Evolutionary conservation across 2,329 filamentous ascomycete genomes (phyloP).

Genomic region (Sporothrix protearum): DNA sequence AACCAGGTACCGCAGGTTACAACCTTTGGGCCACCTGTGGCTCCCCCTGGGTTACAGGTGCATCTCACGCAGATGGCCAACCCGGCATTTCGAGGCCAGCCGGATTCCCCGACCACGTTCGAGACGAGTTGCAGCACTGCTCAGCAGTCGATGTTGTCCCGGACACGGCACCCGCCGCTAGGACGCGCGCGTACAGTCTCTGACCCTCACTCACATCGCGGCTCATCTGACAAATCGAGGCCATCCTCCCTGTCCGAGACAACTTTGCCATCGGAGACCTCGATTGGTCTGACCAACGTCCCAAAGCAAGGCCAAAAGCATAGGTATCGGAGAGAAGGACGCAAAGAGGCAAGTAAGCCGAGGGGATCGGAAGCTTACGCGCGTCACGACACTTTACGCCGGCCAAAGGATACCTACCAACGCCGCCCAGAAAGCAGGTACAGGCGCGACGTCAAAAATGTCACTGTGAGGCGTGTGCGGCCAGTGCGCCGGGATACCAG

Average conservation of each 20-base stretch:
- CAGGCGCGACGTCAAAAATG: neutral
- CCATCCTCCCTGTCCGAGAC: neutral
- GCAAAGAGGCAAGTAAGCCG: neutral
- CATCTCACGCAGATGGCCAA: neutral
- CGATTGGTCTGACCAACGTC: neutral
- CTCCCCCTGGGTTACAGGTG: neutral
- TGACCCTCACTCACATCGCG: neutral
- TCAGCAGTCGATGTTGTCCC: neutral
- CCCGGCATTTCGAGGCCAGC: neutral
- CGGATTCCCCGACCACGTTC: constrained; percentile 6
- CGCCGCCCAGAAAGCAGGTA: neutral
- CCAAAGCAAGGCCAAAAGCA: neutral
- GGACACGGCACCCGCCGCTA: constrained; percentile 3
- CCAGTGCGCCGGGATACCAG: constrained; percentile 18
- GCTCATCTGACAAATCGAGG: neutral
- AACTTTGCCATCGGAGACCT: constrained; percentile 26
- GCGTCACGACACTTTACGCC: neutral
- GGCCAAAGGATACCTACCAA: neutral
- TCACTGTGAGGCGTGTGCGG: neutral
- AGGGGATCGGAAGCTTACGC: neutral
- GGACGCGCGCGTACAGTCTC: constrained; percentile 21
- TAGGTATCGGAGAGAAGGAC: neutral
- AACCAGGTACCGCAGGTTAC: neutral
- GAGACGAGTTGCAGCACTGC: neutral
- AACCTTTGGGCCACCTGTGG: neutral